These are phyloP conservation scores for Bretziella fagacearum DNA, from an alignment of 2,329 filamentous ascomycete species.

Conservation along the genomic window DNA sequence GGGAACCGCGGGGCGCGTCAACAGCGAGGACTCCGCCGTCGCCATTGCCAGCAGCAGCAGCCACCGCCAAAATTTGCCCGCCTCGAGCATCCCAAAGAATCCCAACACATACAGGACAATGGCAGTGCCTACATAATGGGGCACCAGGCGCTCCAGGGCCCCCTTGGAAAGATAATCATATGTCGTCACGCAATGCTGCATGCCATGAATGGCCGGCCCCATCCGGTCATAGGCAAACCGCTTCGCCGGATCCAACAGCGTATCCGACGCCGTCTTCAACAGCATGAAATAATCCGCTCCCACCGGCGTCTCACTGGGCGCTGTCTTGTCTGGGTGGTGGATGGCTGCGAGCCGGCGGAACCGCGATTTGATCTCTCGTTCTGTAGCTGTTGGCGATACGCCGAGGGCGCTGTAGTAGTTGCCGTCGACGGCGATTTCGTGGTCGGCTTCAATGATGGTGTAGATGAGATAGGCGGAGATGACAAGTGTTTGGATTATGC, in stretches of 20 bases:
- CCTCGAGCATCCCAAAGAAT: constrained; percentile 49
- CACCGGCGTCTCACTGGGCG: constrained; percentile 20
- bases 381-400: constrained; percentile 49
- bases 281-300: constrained; percentile 50
- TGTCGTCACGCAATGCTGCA: constrained; percentile 49
- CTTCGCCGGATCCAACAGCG: constrained; percentile 55
- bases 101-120: constrained; percentile 43
- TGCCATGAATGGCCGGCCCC: constrained; percentile 52
- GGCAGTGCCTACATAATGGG: constrained; percentile 44
- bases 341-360: constrained; percentile 60
- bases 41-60: constrained; percentile 36
- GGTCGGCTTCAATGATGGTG: constrained; percentile 83
- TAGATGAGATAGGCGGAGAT: constrained; percentile 73
- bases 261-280: constrained; percentile 70
- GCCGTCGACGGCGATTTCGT: constrained; percentile 51
- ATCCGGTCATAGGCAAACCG: constrained; percentile 85
- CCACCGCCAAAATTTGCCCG: constrained; percentile 51
- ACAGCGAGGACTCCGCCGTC: constrained; percentile 38
- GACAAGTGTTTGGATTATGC: constrained; percentile 67
- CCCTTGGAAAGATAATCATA: constrained; percentile 58
- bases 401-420: constrained; percentile 69
- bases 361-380: constrained; percentile 63
- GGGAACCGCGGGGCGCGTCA: constrained; percentile 38
- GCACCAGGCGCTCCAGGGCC: constrained; percentile 36
- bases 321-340: constrained; percentile 71